Evolutionary conservation across 2,329 filamentous ascomycete genomes (phyloP).

Genomic region (Pseudogymnoascus verrucosus): DNA sequence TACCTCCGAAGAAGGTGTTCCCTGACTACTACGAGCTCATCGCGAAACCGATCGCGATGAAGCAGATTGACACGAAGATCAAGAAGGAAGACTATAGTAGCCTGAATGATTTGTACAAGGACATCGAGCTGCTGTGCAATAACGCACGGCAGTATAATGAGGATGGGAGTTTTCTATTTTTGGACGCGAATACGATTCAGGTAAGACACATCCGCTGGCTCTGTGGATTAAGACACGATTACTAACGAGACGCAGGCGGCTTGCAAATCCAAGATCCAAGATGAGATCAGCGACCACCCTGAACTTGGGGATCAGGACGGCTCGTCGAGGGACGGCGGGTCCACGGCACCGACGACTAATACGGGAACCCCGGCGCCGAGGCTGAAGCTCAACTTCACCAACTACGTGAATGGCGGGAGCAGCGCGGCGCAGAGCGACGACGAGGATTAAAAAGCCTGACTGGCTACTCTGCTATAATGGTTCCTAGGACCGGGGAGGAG

Average conservation of each 20-base stretch:
- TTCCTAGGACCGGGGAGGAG: conserved; percentile 4
- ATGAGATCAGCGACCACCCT: conserved; percentile 44
- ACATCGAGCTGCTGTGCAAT: conserved; percentile 75
- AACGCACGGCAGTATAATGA: conserved; percentile 97
- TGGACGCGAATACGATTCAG: conserved; percentile 89
- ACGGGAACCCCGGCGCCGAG: conserved; percentile 51
- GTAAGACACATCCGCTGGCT: conserved; percentile 42
- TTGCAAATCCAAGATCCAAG: conserved; percentile 46
- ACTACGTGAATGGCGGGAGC: conserved; percentile 33
- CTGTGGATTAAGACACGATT: not conserved
- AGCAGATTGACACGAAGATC: conserved; percentile 88
- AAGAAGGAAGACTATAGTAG: conserved; percentile 89
- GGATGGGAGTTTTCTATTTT: conserved; percentile 83
- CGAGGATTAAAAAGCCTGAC: conserved; percentile 29
- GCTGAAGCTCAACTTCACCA: conserved; percentile 58
- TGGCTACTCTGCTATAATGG: conserved; percentile 7
- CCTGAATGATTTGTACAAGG: conserved; percentile 70
- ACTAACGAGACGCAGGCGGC: conserved; percentile 43
- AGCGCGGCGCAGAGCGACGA: conserved; percentile 45
- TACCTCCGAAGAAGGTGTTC: conserved; percentile 82
- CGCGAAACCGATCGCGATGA: conserved; percentile 88
- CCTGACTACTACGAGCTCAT: conserved; percentile 96
- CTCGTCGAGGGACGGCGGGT: conserved; percentile 26
- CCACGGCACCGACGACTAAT: conserved; percentile 44
- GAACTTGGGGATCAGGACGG: conserved; percentile 48